Percentiles rank a stretch among this genome's conserved stretches.
phyloP scores from a whole-genome alignment of 352 stramenopile species.

The Phytophthora hibernalis region DNA sequence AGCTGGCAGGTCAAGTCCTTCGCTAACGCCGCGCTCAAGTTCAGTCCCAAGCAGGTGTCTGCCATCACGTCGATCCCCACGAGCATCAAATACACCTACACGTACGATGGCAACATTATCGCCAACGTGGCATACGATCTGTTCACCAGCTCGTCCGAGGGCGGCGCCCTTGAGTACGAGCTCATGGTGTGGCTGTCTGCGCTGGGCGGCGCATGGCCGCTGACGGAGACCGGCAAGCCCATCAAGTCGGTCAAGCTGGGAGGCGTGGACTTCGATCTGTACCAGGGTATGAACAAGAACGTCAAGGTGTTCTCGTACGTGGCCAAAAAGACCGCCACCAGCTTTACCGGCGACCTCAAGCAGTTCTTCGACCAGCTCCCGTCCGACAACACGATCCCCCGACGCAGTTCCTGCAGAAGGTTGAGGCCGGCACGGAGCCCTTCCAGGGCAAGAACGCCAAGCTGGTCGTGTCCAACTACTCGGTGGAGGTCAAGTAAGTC shows the following conservation, averaged over 20 bases:
- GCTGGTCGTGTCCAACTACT: constrained; percentile 36
- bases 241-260: constrained; percentile 33
- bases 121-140: constrained; percentile 51
- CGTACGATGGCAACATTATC: constrained; percentile 44
- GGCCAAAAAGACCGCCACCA: constrained; percentile 26
- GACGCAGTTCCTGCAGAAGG: constrained; percentile 36
- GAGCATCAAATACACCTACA: constrained; percentile 47
- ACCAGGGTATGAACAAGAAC: constrained; percentile 43
- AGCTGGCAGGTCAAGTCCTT: constrained; percentile 54
- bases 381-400: constrained; percentile 33
- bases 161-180: constrained; percentile 45
- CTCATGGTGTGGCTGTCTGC: constrained; percentile 53
- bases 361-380: constrained; percentile 41
- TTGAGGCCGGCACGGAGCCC: constrained; percentile 44
- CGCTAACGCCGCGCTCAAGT: constrained; percentile 50
- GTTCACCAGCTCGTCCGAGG: constrained; percentile 35
- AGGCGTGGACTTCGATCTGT: constrained; percentile 41
- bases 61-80: constrained; percentile 45
- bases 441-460: constrained; percentile 44
- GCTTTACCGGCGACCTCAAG: constrained; percentile 38
- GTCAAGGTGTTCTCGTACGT: constrained; percentile 50
- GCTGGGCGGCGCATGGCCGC: constrained; percentile 35
- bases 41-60: constrained; percentile 39
- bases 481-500: constrained; percentile 28
- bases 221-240: constrained; percentile 35